Base-by-base conservation (phyloP, 2,329 filamentous ascomycete genomes). In the Colletotrichum lindemuthianum region DNA sequence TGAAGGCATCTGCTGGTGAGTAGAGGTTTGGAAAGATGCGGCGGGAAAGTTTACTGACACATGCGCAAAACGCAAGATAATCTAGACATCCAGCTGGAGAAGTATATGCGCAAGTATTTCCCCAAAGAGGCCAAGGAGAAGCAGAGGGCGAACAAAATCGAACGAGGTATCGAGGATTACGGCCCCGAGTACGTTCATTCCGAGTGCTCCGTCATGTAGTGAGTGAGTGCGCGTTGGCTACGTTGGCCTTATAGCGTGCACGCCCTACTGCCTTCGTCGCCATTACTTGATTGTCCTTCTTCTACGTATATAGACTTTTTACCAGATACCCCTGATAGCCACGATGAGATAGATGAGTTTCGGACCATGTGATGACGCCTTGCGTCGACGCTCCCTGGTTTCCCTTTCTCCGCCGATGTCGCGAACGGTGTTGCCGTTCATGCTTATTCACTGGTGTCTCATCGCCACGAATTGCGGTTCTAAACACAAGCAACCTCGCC, bases 81-180 rank as follows among this genome's bases (percentile, higher is more conserved):
- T 67, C 83, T 96, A 16, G 92, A 97, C 71, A 77, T 80, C 24
- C 82, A 90, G 6, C 81, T 93, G 24, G 86, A 88, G 55, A 86
- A 83, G 33, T 95, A 91, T 68, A 78, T 96, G 65, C 87, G 89
- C 70, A 88, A 86, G 63, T 93, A 92, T 76, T 96, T 97, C 69
- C 89, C 90, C 2, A 85, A 84, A 57, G 90, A 92, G 72, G 84
- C 87, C 41, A 89, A 86, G 67, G 84, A 88, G 70, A 92, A 92
- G 72, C 83, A 90, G 66, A 81, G 80, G 69, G 87, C 90, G 59
- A 94, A 95, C 72, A 91, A 96, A 73, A 83, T 86, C 15, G 91
- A 92, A 73, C 86, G 89, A n/a, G 89, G 90, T 5, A 83, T 89
- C 56, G 91, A 93, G 73, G 82, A 89, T 68, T 92, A 90, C 71